Percentiles rank a stretch among this genome's conserved stretches.
These are phyloP conservation scores for Eucalyptus erythrocorys DNA, from an alignment of 345 rosid genomes.

Conservation along the genomic window DNA sequence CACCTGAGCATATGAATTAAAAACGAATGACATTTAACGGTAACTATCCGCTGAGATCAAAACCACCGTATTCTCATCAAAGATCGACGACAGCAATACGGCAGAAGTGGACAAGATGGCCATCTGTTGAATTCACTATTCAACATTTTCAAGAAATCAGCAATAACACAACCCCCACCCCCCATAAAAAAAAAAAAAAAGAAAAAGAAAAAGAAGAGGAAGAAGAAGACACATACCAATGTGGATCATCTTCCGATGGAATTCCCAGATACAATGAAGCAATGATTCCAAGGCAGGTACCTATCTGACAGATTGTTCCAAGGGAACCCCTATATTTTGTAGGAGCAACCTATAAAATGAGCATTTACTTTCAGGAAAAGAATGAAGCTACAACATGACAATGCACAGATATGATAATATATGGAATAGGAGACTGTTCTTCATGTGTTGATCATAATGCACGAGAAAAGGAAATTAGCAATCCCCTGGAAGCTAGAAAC, in stretches of 20 bases:
- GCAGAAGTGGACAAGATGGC: not conserved
- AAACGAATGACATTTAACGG: not conserved
- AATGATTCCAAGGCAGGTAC: conserved; percentile 71
- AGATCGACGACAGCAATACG: not conserved
- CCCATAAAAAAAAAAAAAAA: not conserved
- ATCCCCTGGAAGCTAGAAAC: not conserved
- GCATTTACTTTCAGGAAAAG: not conserved
- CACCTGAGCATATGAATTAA: conserved; percentile 35
- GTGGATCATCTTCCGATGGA: conserved; percentile 55
- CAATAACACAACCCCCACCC: not conserved
- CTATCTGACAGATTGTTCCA: conserved; percentile 53
- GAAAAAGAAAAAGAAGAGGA: not conserved
- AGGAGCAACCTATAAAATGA: conserved; percentile 49
- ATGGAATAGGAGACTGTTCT: not conserved
- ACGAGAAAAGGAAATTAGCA: not conserved
- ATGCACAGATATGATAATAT: not conserved
- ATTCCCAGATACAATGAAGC: conserved; percentile 46
- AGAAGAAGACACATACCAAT: conserved; percentile 39
- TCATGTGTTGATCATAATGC: not conserved
- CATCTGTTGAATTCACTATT: not conserved
- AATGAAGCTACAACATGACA: not conserved
- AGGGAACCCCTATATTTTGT: conserved; percentile 67
- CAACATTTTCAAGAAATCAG: not conserved
- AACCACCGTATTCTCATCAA: not conserved
- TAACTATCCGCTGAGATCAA: not conserved